Conservation (phyloP, 2,329 filamentous ascomycete genomes). For the Arthrobotrys entomopaga region DNA sequence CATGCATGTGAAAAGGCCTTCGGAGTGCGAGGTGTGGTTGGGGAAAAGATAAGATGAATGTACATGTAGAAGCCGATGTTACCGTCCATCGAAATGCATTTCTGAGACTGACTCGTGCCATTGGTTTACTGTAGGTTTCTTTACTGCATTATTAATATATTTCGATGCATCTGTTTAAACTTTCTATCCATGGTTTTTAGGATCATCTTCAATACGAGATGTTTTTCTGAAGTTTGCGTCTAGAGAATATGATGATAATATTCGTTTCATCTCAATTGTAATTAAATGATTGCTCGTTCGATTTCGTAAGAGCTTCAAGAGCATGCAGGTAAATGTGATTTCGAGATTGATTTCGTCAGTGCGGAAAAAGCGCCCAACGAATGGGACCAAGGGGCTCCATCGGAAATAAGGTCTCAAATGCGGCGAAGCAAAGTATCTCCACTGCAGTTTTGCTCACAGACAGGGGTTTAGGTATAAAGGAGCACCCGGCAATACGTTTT, state of each 20-base stretch:
- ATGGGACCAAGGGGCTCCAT: slow-evolving; percentile 4
- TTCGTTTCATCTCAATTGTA: too few species aligned
- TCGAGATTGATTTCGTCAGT: too few species aligned
- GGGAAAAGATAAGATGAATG: slow-evolving; percentile 17
- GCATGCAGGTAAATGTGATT: too few species aligned
- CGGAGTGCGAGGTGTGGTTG: background rate
- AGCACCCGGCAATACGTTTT: too few species aligned
- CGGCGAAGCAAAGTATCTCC: slow-evolving; percentile 5
- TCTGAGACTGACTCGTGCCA: slow-evolving; percentile 13
- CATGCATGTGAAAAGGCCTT: background rate
- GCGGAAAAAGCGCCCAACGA: background rate
- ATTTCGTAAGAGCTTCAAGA: too few species aligned
- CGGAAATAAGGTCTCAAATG: slow-evolving; percentile 18
- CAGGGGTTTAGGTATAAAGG: background rate
- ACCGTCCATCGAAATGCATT: slow-evolving; percentile 17
- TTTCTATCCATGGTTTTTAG: too few species aligned
- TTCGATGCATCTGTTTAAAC: too few species aligned
- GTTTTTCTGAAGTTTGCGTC: too few species aligned
- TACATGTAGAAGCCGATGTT: slow-evolving; percentile 5
- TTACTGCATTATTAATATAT: background rate
- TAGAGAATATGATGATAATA: too few species aligned
- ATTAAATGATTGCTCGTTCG: too few species aligned
- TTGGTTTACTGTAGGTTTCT: background rate
- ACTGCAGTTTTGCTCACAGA: background rate
- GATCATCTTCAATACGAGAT: too few species aligned